Conservation (phyloP, 2,329 filamentous ascomycete genomes). For the Rhynchosporium secalis region DNA sequence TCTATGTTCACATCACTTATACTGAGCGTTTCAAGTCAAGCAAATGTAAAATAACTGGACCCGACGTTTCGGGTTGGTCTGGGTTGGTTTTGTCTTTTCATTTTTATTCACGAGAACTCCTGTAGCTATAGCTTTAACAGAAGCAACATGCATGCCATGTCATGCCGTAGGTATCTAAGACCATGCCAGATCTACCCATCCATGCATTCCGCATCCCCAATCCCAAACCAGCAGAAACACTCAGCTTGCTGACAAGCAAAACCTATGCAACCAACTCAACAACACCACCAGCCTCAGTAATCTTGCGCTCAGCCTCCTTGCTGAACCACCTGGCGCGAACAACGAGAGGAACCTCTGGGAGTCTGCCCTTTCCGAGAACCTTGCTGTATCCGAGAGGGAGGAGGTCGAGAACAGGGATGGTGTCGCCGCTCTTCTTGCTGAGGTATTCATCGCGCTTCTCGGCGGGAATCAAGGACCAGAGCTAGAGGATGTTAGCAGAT, state of each 20-base stretch:
- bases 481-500: slow-evolving; percentile 51
- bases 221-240: slow-evolving; percentile 19
- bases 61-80: no score
- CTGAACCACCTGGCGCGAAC: slow-evolving; percentile 94
- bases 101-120: slow-evolving; percentile 5
- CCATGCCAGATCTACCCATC: slow-evolving; percentile 8
- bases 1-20: no score
- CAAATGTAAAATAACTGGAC: no score
- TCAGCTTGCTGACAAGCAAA: neutral
- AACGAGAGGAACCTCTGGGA: slow-evolving; percentile 90
- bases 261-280: slow-evolving; percentile 89
- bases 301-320: slow-evolving; percentile 97
- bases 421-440: slow-evolving; percentile 76
- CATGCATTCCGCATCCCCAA: slow-evolving; percentile 17
- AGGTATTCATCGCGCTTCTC: slow-evolving; percentile 95
- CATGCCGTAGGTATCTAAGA: slow-evolving; percentile 11
- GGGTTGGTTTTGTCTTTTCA: neutral
- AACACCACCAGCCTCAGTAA: slow-evolving; percentile 95
- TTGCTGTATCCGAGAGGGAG: slow-evolving; percentile 97
- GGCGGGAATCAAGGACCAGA: slow-evolving; percentile 90
- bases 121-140: slow-evolving; percentile 5
- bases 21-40: no score
- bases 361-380: slow-evolving; percentile 96
- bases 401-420: slow-evolving; percentile 96
- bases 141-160: slow-evolving; percentile 5